Percentiles rank a stretch among this genome's conserved stretches.
These are phyloP conservation scores for Orbilia quercus DNA, from an alignment of 2,329 filamentous ascomycete genomes.

Conservation along the genomic window DNA sequence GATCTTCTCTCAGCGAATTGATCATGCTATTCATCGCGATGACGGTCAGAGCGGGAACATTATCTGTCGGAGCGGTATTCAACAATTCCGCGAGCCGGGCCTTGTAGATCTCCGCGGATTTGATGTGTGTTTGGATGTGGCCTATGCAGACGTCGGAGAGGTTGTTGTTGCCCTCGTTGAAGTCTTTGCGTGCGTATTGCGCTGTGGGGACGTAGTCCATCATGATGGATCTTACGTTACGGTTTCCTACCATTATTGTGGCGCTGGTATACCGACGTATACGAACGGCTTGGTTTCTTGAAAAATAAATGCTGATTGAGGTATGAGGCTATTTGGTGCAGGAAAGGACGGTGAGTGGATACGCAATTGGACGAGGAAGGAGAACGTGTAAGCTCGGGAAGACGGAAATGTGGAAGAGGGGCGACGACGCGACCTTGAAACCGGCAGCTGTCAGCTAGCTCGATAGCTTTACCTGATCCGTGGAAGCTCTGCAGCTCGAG, in stretches of 20 bases:
- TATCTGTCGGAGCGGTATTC: constrained; percentile 5
- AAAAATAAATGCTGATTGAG: neutral
- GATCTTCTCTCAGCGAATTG: constrained; percentile 50
- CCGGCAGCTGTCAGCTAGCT: constrained; percentile 3
- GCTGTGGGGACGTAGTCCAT: constrained; percentile 53
- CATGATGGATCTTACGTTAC: constrained; percentile 13
- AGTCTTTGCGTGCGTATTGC: constrained; percentile 39
- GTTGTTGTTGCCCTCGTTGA: constrained; percentile 12
- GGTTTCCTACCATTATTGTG: no score
- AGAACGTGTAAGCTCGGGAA: neutral
- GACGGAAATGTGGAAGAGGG: constrained; percentile 7
- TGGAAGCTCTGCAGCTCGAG: no score
- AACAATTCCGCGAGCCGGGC: constrained; percentile 24
- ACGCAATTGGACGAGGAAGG: neutral
- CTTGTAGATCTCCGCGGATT: constrained; percentile 46
- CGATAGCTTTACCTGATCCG: neutral
- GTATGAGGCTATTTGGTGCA: neutral
- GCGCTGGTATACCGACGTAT: no score
- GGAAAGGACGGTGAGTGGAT: constrained; percentile 1
- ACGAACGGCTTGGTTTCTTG: no score
- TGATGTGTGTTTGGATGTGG: constrained; percentile 46
- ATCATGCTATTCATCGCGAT: constrained; percentile 56
- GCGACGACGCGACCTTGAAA: constrained; percentile 21
- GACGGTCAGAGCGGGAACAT: constrained; percentile 44
- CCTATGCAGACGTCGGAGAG: constrained; percentile 45